Base-by-base conservation (phyloP, 352 stramenopile genomes). In the Phytophthora rubi region DNA sequence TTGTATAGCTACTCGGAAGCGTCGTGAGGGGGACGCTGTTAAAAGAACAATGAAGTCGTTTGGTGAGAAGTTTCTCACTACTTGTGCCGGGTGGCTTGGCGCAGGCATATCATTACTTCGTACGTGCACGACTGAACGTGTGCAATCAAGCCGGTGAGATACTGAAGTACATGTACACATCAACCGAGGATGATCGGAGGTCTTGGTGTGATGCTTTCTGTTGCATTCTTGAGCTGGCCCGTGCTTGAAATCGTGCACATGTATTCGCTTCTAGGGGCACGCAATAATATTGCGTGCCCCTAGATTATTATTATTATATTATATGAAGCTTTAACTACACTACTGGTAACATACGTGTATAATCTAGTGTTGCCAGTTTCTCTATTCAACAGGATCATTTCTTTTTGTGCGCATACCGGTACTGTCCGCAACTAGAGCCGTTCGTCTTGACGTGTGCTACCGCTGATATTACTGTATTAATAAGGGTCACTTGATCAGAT, bases 31-130 rank as follows among this genome's bases (percentile, higher is more conserved):
- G 2, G 15, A 30, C 21, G 9, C 12, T 16, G 59, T 6, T 39
- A 62, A 68, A 55, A 39, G 12, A 52, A 30, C 44, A 44, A 58
- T 60, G 61, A 49, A 54, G n/a, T 15, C 45, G 45, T 13, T 26
- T 52, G n/a, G 7, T 16, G 45, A 52, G 8, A 6, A 30, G 18
- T 28, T 23, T 9, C 42, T 49, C 45, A 5, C 6, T 51, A 51
- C n/a, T 10, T 51, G 44, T 51, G n/a, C 16, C n/a, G 7, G 45
- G 6, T 48, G 16, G 42, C 10, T 52, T 52, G n/a, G n/a, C 45
- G 45, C 30, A 28, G 28, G 45, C 45, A 16, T 28, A 52, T 7
- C 45, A 15, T 18, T n/a, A 44, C 15, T 44, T n/a, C 12, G 45
- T 52, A 52, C 45, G 13, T 15, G 35, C 35, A 15, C 6, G 44